phyloP scores from a whole-genome alignment of 192 early-diverging fungal species.

The Diversispora eburnea region DNA sequence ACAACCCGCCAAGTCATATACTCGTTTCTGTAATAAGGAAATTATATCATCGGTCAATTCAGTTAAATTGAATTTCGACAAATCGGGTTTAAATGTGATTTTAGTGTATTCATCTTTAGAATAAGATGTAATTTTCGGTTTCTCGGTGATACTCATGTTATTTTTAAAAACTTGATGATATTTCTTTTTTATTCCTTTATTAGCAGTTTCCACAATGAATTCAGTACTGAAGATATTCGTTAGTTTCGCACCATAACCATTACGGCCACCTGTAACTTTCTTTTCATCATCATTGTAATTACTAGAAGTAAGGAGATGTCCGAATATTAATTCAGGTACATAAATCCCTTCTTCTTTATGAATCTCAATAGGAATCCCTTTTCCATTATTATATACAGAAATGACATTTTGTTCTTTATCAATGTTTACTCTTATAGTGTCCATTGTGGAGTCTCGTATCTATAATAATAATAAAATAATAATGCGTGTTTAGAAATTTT shows the following conservation, averaged over 20 bases:
- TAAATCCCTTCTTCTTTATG: conserved; percentile 87
- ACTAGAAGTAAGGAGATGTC: conserved; percentile 92
- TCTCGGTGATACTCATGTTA: conserved; percentile 83
- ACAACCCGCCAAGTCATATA: conserved; percentile 90
- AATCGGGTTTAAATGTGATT: conserved; percentile 95
- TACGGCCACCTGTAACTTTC: conserved; percentile 93
- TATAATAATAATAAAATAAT: conserved; percentile 30
- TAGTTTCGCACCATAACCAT: conserved; percentile 91
- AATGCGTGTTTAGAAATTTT: neutral
- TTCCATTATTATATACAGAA: conserved; percentile 91
- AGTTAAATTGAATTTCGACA: conserved; percentile 71
- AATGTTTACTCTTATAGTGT: conserved; percentile 83
- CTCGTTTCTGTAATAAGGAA: conserved; percentile 87
- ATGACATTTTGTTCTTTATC: conserved; percentile 73
- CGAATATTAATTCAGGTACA: conserved; percentile 97
- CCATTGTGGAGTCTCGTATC: conserved; percentile 85
- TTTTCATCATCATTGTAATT: conserved; percentile 96
- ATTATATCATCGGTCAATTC: conserved; percentile 80
- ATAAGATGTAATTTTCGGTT: conserved; percentile 70
- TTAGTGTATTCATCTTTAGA: conserved; percentile 76
- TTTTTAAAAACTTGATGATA: conserved; percentile 83
- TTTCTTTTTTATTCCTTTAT: conserved; percentile 62
- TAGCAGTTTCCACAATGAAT: conserved; percentile 90
- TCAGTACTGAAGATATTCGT: conserved; percentile 96
- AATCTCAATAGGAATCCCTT: conserved; percentile 91